Conservation (phyloP, 352 stramenopile species). For the Phytophthora sansomeana region DNA sequence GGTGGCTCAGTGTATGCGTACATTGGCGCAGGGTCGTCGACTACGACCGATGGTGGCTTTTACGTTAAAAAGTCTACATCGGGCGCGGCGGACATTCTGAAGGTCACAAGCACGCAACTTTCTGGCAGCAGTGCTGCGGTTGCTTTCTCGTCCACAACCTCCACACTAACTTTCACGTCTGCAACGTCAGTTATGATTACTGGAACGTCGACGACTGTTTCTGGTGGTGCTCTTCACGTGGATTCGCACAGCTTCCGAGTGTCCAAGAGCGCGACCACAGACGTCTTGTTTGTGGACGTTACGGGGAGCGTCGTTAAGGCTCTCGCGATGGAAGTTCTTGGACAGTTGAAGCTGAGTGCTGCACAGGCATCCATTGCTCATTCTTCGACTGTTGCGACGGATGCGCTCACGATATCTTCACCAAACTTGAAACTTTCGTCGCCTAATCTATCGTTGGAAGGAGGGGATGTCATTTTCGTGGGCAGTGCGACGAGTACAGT, state of each 20-base stretch:
- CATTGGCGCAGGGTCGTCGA: constrained; percentile 32
- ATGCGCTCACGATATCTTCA: constrained; percentile 47
- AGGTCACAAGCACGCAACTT: constrained; percentile 41
- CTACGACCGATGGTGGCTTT: constrained; percentile 38
- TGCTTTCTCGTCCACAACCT: constrained; percentile 49
- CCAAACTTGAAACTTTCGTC: constrained; percentile 36
- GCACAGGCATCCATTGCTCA: constrained; percentile 44
- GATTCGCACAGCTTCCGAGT: constrained; percentile 56
- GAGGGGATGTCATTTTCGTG: constrained; percentile 38
- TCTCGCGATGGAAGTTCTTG: constrained; percentile 33
- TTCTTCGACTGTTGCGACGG: constrained; percentile 24
- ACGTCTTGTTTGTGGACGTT: constrained; percentile 49
- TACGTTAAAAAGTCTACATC: constrained; percentile 50
- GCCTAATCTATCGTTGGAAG: constrained; percentile 6
- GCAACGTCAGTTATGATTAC: constrained; percentile 53
- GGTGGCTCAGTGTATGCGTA: constrained; percentile 57
- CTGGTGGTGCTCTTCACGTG: constrained; percentile 53
- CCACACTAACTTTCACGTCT: constrained; percentile 51
- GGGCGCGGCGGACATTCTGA: constrained; percentile 44
- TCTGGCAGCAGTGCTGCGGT: constrained; percentile 46
- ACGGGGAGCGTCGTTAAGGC: constrained; percentile 32
- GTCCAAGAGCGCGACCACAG: constrained; percentile 26
- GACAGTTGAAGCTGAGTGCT: constrained; percentile 35
- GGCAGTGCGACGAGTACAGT: constrained; percentile 31
- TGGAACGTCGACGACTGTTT: constrained; percentile 49